Base-by-base conservation (phyloP, 768 basidiomycete genomes). In the Auricularia cornea region DNA sequence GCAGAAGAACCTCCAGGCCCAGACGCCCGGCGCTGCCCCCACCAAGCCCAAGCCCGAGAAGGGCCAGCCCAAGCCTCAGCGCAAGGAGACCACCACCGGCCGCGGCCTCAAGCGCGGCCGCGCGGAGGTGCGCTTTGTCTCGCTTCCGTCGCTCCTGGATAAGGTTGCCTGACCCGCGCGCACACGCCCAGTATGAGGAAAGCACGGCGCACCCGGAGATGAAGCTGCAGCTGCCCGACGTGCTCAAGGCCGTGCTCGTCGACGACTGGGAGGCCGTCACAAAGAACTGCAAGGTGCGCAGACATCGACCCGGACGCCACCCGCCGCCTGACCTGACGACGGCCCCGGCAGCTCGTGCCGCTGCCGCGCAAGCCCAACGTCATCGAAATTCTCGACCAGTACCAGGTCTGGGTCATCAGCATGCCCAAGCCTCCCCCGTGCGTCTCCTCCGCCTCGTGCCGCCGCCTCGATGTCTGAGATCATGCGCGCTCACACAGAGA, bases 181-280 rank as follows among this genome's bases (percentile, higher is more conserved):
- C 51, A 77, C 33, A 26, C n/a, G 32, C 68, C 51, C 51, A 77
- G 73, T 76, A 94, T 83, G 91, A 92, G 60, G 94, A 96, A 30
- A 83, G 78, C 65, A 78, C 78, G 70, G 86, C 85, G 73, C 86
- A 89, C 67, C 89, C 92, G 1, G 95, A 98, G 70, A 87, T 98
- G 81, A 93, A 92, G 76, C 80, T 99, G 59, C 83, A 80, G 64
- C 87, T 97, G 3, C 97, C 96, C 0, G 97, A 98, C 69, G 73
- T 83, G n/a, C 81, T 98, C 66, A 98, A 97, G 73, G 82, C 86
- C 32, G 81, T 89, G 57, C 80, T 99, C 40, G 94, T 98, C 2
- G 94, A 98, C 70, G 97, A 98, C 68, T 99, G 97, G 97, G 96
- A 98, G 75, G 85, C 88, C 3, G 87, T 98, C 41, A 98, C 97